Evolutionary conservation across 306 rosid species (phyloP).

Genomic region (Carpinus fangiana): DNA sequence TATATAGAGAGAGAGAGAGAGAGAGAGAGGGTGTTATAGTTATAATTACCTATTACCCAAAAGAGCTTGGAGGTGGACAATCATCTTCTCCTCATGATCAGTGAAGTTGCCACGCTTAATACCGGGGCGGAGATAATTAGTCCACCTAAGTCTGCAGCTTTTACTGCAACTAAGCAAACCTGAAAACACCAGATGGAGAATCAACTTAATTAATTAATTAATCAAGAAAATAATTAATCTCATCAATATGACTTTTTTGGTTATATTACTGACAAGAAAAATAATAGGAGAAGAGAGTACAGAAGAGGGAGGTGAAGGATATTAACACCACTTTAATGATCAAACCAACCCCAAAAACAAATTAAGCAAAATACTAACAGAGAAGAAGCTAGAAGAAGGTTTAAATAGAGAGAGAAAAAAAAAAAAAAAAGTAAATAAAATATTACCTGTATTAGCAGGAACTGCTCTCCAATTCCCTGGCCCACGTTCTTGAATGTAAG

Average conservation of each 20-base stretch:
- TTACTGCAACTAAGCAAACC: conserved; percentile 93
- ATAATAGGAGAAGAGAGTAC: neutral
- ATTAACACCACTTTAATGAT: conserved; percentile 14
- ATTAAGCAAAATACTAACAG: neutral
- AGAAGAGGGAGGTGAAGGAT: neutral
- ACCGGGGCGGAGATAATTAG: conserved; percentile 90
- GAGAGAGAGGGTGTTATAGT: neutral
- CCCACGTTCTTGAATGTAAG: conserved; percentile 90
- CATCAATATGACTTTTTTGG: too few relatives aligned
- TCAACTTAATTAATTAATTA: too few relatives aligned
- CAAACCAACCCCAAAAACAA: conserved; percentile 12
- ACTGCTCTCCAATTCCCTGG: conserved; percentile 96
- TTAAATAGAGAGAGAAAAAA: neutral
- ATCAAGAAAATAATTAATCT: too few relatives aligned
- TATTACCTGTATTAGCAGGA: conserved; percentile 73
- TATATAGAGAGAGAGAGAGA: neutral
- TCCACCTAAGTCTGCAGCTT: conserved; percentile 96
- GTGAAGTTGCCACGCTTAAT: conserved; percentile 83
- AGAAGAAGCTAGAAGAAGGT: neutral
- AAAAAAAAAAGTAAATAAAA: neutral
- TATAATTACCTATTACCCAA: conserved; percentile 65
- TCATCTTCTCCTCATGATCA: conserved; percentile 85
- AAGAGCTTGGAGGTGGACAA: conserved; percentile 91
- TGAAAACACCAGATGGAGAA: conserved; percentile 2
- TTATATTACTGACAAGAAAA: neutral